These are phyloP conservation scores for Suillus spraguei DNA, from an alignment of 768 basidiomycete species.

Conservation along the genomic window DNA sequence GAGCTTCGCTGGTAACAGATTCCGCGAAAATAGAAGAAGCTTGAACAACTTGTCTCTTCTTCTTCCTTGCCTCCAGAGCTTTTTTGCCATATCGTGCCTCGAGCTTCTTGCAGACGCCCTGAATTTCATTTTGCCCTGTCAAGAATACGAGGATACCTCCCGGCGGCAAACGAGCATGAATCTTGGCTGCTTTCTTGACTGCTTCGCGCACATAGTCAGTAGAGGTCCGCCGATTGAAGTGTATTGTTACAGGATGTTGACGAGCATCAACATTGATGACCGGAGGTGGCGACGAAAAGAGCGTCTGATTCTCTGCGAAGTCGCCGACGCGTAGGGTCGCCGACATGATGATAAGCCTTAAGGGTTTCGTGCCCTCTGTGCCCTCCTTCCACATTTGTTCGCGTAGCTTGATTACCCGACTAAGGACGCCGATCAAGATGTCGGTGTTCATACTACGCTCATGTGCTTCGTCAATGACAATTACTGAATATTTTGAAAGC, in stretches of 20 bases:
- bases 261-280: conserved; percentile 88
- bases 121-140: conserved; percentile 96
- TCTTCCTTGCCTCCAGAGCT: conserved; percentile 57
- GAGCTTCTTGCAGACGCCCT: conserved; percentile 78
- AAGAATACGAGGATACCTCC: conserved; percentile 94
- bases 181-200: conserved; percentile 87
- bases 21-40: conserved; percentile 32
- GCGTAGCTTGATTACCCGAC: conserved; percentile 85
- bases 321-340: conserved; percentile 94
- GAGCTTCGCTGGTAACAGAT: conserved; percentile 16
- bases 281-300: conserved; percentile 88
- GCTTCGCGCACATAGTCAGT: conserved; percentile 91
- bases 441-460: conserved; percentile 99
- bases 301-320: conserved; percentile 81
- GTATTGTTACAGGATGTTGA: conserved; percentile 93
- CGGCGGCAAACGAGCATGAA: conserved; percentile 88
- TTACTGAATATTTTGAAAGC: conserved; percentile 90
- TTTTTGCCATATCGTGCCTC: conserved; percentile 75
- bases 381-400: conserved; percentile 88
- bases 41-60: conserved; percentile 31
- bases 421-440: conserved; percentile 95
- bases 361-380: conserved; percentile 75
- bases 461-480: conserved; percentile 98
- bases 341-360: conserved; percentile 97
- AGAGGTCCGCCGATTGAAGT: conserved; percentile 86